Percentiles rank a stretch among this genome's conserved stretches.
Conservation (phyloP, 139 green algal species). For the Tetradesmus lagerheimii region DNA sequence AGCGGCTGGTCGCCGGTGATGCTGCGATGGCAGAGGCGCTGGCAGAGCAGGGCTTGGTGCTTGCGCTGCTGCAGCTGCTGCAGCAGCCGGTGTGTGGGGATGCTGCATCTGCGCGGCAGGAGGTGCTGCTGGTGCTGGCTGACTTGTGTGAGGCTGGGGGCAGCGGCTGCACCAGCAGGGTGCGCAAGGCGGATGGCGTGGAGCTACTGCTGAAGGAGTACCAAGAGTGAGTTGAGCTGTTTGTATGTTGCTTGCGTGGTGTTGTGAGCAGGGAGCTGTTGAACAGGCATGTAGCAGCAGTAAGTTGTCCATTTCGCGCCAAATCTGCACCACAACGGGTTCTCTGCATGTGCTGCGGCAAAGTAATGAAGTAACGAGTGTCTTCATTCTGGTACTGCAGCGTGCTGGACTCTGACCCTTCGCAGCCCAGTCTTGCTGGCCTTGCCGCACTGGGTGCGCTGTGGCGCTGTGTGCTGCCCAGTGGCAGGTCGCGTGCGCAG, state of each 20-base stretch:
- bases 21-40: slow-evolving; percentile 48
- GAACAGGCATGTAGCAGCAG: neutral
- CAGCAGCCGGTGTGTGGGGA: slow-evolving; percentile 25
- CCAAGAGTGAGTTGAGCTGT: neutral
- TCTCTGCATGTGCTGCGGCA: neutral
- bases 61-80: slow-evolving; percentile 55
- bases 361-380: neutral
- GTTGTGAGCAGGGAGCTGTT: too few relatives aligned
- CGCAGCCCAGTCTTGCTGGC: slow-evolving; percentile 52
- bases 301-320: neutral
- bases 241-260: neutral
- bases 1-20: slow-evolving; percentile 44
- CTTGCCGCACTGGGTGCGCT: slow-evolving; percentile 62
- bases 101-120: neutral
- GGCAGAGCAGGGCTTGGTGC: slow-evolving; percentile 38
- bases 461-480: slow-evolving; percentile 60
- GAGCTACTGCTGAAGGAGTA: slow-evolving; percentile 53
- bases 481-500: slow-evolving; percentile 24
- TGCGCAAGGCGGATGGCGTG: slow-evolving; percentile 38
- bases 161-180: slow-evolving; percentile 20
- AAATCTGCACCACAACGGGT: neutral
- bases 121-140: slow-evolving; percentile 51
- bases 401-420: slow-evolving; percentile 44
- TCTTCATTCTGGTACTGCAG: slow-evolving; percentile 1
- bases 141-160: slow-evolving; percentile 49